Base-by-base conservation (phyloP, 2,329 filamentous ascomycete species). In the Penicillium thymicola region DNA sequence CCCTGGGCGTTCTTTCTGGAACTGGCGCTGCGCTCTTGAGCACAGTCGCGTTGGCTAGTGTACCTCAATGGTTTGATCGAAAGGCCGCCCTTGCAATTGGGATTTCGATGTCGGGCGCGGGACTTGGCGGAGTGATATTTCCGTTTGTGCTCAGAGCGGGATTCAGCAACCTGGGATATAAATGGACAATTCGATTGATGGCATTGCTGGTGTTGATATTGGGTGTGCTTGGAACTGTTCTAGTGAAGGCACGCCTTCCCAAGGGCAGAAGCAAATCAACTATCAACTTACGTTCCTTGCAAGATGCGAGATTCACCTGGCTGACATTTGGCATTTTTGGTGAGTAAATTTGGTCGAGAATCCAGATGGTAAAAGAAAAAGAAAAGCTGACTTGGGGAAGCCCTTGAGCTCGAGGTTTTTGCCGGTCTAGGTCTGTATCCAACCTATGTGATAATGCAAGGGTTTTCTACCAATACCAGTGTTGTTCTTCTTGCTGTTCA, bases 321-420 rank as follows among this genome's bases (percentile, higher is more conserved):
- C 66, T 81, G 27, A 77, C 75, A 0, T 59, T 73, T n/a, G 74
- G 73, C 1, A 72, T 79, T 7, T 80, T 81, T 54, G 72, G 77
- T 60, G 69, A 75, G 68, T 5, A 5, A 16, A 8, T 11, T 7
- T 2, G 0, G 0, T 9, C 28, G 0, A n/a, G 0, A 5, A 16
- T 21, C 3, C 3, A 5, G 16, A 18, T 21, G 37, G 7, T 18
- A 10, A 28, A 10, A 36, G 23, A 55, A 34, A 18, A 18, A 10
- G 21, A 18, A 27, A 30, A 18, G 18, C 49, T 60, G 32, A 59
- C 40, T 13, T 10, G n/a, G 2, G 1, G 13, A 43, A 73, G 70
- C 60, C 16, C 55, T 73, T 16, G 71, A 72, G 46, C 55, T 73
- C 21, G 65, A 69, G 36, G 66, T 72, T 3, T 70, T 70, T 36